Conservation (phyloP, 495 filamentous ascomycete species). For the Chaetomidium leptoderma region DNA sequence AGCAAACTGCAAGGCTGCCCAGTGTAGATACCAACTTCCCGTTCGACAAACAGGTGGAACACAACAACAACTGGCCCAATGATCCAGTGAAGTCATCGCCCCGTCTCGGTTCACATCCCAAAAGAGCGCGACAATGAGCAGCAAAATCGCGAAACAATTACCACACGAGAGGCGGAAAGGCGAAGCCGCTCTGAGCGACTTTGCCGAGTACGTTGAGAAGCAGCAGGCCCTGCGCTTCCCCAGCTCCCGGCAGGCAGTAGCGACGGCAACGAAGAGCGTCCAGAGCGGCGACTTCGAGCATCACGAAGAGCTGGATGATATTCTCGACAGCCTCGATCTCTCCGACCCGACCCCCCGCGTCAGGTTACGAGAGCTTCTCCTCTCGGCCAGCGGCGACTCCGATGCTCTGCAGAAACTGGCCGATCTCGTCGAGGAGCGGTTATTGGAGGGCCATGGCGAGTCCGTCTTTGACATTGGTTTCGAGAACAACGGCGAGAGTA, state of each 20-base stretch:
- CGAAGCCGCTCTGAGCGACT: slow-evolving; percentile 88
- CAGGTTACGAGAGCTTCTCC: slow-evolving; percentile 70
- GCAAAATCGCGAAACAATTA: slow-evolving; percentile 55
- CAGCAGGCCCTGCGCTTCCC: slow-evolving; percentile 69
- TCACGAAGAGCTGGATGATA: slow-evolving; percentile 85
- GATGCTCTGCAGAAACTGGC: slow-evolving; percentile 53
- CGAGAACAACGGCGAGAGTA: slow-evolving; percentile 89
- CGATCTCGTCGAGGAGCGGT: slow-evolving; percentile 60
- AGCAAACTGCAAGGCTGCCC: no score
- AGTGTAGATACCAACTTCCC: no score
- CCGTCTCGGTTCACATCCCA: background rate
- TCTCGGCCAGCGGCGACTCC: slow-evolving; percentile 56
- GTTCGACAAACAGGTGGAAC: background rate
- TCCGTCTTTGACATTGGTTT: slow-evolving; percentile 87
- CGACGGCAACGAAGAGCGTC: slow-evolving; percentile 38
- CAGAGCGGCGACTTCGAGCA: slow-evolving; percentile 45
- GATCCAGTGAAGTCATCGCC: slow-evolving; percentile 20
- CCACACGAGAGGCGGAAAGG: slow-evolving; percentile 78
- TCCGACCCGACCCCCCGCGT: slow-evolving; percentile 66
- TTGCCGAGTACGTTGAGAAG: slow-evolving; percentile 95
- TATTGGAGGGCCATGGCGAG: slow-evolving; percentile 87
- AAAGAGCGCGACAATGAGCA: slow-evolving; percentile 45
- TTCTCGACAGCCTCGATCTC: slow-evolving; percentile 81
- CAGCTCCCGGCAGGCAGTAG: slow-evolving; percentile 29
- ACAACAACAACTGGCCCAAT: slow-evolving; percentile 6